phyloP scores from a whole-genome alignment of 257 asterid genomes.

The Salvia miltiorrhiza region DNA sequence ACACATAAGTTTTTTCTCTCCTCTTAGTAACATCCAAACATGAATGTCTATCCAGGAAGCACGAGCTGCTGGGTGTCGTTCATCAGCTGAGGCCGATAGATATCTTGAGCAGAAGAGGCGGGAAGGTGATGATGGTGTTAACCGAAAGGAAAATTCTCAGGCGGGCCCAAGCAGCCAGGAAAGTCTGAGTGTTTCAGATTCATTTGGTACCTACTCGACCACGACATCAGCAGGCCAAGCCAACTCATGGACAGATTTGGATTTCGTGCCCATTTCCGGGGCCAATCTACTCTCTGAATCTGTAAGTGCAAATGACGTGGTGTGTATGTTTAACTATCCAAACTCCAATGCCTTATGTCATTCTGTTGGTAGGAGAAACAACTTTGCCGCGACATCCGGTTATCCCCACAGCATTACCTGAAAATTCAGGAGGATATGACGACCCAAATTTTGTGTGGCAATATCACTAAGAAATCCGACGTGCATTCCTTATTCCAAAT shows the following conservation, averaged over 20 bases:
- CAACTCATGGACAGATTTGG: slow-evolving; percentile 37
- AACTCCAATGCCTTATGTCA: background rate
- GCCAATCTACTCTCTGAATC: slow-evolving; percentile 56
- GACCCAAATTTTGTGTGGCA: slow-evolving; percentile 50
- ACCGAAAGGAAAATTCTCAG: slow-evolving; percentile 46
- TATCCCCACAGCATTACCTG: slow-evolving; percentile 64
- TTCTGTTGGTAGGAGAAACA: slow-evolving; percentile 63
- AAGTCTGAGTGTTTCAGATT: slow-evolving; percentile 45
- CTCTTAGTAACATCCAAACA: background rate
- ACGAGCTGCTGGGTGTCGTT: slow-evolving; percentile 68
- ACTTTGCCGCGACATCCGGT: slow-evolving; percentile 65
- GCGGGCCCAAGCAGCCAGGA: slow-evolving; percentile 56
- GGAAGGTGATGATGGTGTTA: slow-evolving; percentile 47
- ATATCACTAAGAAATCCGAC: slow-evolving; percentile 67
- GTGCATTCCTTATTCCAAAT: slow-evolving; percentile 62
- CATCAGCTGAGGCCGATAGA: slow-evolving; percentile 66
- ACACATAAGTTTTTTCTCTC: background rate
- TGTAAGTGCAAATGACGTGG: slow-evolving; percentile 39
- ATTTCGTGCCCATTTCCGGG: slow-evolving; percentile 40
- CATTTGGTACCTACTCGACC: slow-evolving; percentile 48
- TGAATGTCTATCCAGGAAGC: slow-evolving; percentile 65
- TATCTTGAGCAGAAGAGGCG: slow-evolving; percentile 58
- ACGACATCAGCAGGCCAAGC: slow-evolving; percentile 43
- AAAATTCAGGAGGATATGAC: slow-evolving; percentile 64
- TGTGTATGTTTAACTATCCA: background rate